Base-by-base conservation (phyloP, 495 filamentous ascomycete species). In the Ramalina intermedia region DNA sequence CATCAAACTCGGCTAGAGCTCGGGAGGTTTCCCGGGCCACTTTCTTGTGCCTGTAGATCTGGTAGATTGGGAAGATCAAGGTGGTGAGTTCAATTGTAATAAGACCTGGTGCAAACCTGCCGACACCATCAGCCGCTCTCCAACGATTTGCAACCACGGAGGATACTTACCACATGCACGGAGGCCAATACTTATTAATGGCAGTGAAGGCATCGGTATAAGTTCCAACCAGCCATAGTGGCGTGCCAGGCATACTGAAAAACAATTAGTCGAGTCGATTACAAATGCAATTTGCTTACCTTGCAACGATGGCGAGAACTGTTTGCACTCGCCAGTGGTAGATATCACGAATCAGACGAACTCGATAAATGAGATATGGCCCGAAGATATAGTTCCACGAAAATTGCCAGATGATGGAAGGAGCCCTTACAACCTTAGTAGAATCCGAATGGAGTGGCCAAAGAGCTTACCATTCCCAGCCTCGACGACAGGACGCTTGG, bases 271-370 rank as follows among this genome's bases (percentile, higher is more conserved):
- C 21, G 11, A 37, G 2, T 2, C 12, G 11, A 21, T 23, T 17
- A 20, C 2, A 20, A 26, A 21, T 45, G 33, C 17, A 17, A 21
- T 7, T 50, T 63, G 50, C 40, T 40, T 62, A 69, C 76, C 73
- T 69, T 16, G 71, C 68, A 48, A 84, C 50, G 51, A 73, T 72
- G 55, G 76, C 80, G 18, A 69, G 61, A 26, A 75, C 76, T 11
- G 79, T 84, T 55, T 84, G 80, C 4, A 71, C 52, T n/a, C 78
- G 71, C 81, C 81, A 85, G 47, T 75, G 73, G 46, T 83, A 74
- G 4, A 80, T 79, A 53, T 85, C 81, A 42, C 64, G 69, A 49
- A 84, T 81, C 35, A 64, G 53, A 23, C 69, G 64, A 23, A 69
- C 61, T 41, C 66, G 66, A 61, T 63, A 72, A 1, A 73, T 57